phyloP scores from a whole-genome alignment of 805 yeast species.

The Lipomyces sp. region DNA sequence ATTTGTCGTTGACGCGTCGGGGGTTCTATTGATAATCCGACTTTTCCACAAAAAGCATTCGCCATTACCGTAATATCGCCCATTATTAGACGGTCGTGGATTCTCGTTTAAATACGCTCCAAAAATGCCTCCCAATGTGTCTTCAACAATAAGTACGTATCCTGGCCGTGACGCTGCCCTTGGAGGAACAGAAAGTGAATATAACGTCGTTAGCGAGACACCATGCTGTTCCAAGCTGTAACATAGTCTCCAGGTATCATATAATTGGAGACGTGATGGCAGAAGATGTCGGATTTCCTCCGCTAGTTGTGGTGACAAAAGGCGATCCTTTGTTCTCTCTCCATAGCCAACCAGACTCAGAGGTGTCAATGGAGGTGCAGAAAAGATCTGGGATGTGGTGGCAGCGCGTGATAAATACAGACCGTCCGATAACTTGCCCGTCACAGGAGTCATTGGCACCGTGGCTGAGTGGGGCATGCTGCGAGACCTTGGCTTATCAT shows the following conservation, averaged over 20 bases:
- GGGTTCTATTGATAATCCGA: conserved; percentile 68
- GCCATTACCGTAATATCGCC: conserved; percentile 87
- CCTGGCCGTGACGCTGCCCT: conserved; percentile 56
- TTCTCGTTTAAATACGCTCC: conserved; percentile 61
- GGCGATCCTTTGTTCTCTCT: conserved; percentile 58
- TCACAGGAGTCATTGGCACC: neutral
- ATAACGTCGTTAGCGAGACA: conserved; percentile 79
- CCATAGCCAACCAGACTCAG: conserved; percentile 65
- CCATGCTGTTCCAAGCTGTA: conserved; percentile 95
- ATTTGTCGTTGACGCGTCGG: conserved; percentile 88
- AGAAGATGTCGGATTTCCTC: conserved; percentile 72
- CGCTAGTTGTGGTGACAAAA: conserved; percentile 68
- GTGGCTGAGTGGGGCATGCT: conserved; percentile 15
- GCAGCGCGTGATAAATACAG: neutral
- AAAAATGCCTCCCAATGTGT: conserved; percentile 50
- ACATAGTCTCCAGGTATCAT: conserved; percentile 73
- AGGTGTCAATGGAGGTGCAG: conserved; percentile 56
- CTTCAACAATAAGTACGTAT: conserved; percentile 74
- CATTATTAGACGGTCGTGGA: conserved; percentile 70
- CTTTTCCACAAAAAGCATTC: conserved; percentile 90
- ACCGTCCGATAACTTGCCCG: neutral
- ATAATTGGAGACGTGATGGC: conserved; percentile 79
- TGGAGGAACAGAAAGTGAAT: conserved; percentile 58
- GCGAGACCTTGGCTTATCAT: conserved; percentile 12
- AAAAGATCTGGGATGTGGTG: conserved; percentile 13